Base-by-base conservation (phyloP, 1,284 basidiomycete species). In the Takashimella tepidaria region DNA sequence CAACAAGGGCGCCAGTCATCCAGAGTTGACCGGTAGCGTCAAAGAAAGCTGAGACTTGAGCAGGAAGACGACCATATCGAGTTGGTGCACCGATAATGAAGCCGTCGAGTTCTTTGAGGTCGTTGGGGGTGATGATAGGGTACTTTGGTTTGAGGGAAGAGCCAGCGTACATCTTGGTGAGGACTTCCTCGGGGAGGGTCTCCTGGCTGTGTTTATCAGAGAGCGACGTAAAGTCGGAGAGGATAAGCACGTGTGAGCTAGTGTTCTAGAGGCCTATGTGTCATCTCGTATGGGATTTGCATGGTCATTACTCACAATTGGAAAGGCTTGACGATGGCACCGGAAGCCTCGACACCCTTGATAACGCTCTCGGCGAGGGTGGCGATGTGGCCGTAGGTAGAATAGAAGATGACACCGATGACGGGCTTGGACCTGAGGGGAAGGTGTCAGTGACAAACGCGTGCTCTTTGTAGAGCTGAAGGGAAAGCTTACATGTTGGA, bases 401-500 rank as follows among this genome's bases (percentile, higher is more conserved):
- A 79, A 80, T 92, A 92, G 79, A 89, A 85, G 66, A 89, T 75
- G 66, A 92, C 88, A 54, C 86, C 88, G 68, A 89, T 79, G 68
- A 82, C 83, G 47, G 87, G 84, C 56, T 67, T 60, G 51, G 49
- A 21, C 19, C 44, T 23, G 26, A 48, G 25, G 20, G 26, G 11
- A 37, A 40, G 12, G 16, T 10, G 31, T 31, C n/a, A 12, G 27
- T 24, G 37, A 40, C 47, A 13, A 8, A n/a, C 26, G 45, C n/a
- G 45, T 26, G 21, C 3, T 20, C 22, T 45, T 45, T 22, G 21
- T 19, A 20, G 6, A n/a, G 22, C 10, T 4, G 6, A 4, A 11
- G 12, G 45, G 45, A 11, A 19, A n/a, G 16, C 13, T 46, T 22
- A 46, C 22, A 19, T 24, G 3, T 22, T 19, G 44, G 54, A 23